A percentile compares a stretch with the other conserved stretches of the same genome.
phyloP scores from a whole-genome alignment of 768 basidiomycete species.

The Rhodotorula taiwanensis region DNA sequence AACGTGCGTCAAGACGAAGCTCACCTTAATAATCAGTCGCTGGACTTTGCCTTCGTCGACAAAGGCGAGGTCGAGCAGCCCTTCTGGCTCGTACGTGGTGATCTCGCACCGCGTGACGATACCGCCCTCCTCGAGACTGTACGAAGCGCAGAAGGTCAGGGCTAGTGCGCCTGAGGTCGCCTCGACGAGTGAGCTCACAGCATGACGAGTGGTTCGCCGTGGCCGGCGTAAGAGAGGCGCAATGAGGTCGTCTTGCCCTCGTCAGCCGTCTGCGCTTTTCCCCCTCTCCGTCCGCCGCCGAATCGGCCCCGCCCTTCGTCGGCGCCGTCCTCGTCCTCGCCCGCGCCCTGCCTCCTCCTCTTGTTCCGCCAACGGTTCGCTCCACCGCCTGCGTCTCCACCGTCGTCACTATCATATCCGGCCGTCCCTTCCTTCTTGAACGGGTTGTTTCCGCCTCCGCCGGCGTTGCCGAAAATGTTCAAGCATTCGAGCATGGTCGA shows the following conservation, averaged over 20 bases:
- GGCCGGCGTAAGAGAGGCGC: slow-evolving; percentile 30
- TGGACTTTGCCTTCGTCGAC: slow-evolving; percentile 63
- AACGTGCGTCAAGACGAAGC: slow-evolving; percentile 8
- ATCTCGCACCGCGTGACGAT: slow-evolving; percentile 84
- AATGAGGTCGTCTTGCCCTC: slow-evolving; percentile 32
- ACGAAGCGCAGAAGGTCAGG: neutral
- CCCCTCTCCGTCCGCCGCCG: too few relatives aligned
- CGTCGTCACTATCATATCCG: slow-evolving; percentile 19
- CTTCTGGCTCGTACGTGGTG: slow-evolving; percentile 75
- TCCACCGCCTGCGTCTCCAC: slow-evolving; percentile 7
- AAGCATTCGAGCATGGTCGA: slow-evolving; percentile 79
- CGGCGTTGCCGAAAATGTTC: slow-evolving; percentile 84
- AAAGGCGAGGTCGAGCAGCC: slow-evolving; percentile 70
- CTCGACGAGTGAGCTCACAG: slow-evolving; percentile 32
- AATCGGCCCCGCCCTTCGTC: neutral
- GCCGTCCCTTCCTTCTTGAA: slow-evolving; percentile 23
- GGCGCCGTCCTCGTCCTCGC: slow-evolving; percentile 7
- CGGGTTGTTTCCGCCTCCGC: slow-evolving; percentile 32
- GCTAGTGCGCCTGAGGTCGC: too few relatives aligned
- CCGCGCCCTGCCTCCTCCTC: slow-evolving; percentile 12
- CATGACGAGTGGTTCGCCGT: slow-evolving; percentile 37
- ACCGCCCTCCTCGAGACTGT: slow-evolving; percentile 56
- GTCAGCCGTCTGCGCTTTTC: neutral
- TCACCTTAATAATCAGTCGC: slow-evolving; percentile 77
- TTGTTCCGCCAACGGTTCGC: neutral